A percentile compares a stretch with the other conserved stretches of the same genome.
These are phyloP conservation scores for Talaromyces thailandensis DNA, from an alignment of 495 filamentous ascomycete genomes.

Conservation along the genomic window DNA sequence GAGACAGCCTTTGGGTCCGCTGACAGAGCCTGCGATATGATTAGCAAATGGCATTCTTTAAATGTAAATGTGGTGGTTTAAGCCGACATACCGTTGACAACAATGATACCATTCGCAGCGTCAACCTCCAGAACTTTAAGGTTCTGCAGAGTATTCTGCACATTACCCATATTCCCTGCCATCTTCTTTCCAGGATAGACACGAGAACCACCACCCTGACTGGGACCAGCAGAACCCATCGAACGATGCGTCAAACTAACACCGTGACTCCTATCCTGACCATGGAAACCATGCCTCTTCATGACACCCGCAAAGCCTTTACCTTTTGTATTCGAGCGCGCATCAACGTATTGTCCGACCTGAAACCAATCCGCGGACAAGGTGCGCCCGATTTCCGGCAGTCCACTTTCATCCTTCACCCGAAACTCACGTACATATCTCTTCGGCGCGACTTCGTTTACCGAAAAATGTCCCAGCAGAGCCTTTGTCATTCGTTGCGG, in stretches of 20 bases:
- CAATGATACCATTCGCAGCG: constrained; percentile 71
- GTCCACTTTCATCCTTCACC: constrained; percentile 59
- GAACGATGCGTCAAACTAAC: constrained; percentile 85
- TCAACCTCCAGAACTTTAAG: constrained; percentile 82
- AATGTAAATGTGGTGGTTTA: not conserved
- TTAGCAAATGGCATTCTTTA: constrained; percentile 2
- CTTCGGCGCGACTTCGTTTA: constrained; percentile 71
- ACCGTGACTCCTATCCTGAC: constrained; percentile 90
- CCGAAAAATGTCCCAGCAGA: constrained; percentile 76
- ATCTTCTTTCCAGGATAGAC: constrained; percentile 96
- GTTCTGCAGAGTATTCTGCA: constrained; percentile 82
- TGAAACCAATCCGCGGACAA: constrained; percentile 81
- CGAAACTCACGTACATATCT: constrained; percentile 75
- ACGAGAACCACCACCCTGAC: constrained; percentile 84
- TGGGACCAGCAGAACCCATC: constrained; percentile 77
- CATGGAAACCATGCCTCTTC: constrained; percentile 83
- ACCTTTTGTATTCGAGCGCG: constrained; percentile 65
- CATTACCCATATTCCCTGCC: constrained; percentile 88
- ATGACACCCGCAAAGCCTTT: constrained; percentile 95
- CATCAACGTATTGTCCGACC: constrained; percentile 85
- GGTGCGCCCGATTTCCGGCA: constrained; percentile 61
- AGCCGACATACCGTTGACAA: constrained; percentile 61
- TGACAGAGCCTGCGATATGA: constrained; percentile 52
- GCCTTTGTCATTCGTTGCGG: constrained; percentile 68
- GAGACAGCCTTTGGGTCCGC: constrained; percentile 72